Base-by-base conservation (phyloP, 768 basidiomycete genomes). In the Boletus rubescentipes region DNA sequence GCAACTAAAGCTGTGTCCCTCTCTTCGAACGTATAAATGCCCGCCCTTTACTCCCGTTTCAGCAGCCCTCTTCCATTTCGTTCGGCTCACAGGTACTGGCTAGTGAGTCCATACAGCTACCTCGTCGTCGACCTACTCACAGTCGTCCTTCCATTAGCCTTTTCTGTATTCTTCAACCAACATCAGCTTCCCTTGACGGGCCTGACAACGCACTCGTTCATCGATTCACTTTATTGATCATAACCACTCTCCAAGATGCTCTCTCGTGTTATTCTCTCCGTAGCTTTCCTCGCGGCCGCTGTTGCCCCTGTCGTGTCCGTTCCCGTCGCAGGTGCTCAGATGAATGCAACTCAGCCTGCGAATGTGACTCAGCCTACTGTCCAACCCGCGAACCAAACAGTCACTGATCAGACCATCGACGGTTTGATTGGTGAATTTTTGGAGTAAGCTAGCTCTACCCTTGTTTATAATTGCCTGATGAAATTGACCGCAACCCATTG, bases 81-180 rank as follows among this genome's bases (percentile, higher is more conserved):
- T 62, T 61, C 14, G 55, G 55, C 50, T 53, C 55, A 51, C 45
- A 57, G 59, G 56, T 54, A 61, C 59, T 58, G 62, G 59, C 59
- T 63, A 52, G 56, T 64, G 53, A 63, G 59, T 61, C 11, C 23
- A 49, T 18, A 18, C 9, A 12, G 3, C 15, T 21, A 12, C 34
- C 41, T 41, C 16, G 2, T 41, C n/a, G 14, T 35, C 32, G 14
- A 34, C 15, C 12, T 41, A 16, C 45, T 62, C 41, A 61, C 37
- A 5, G 14, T 26, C n/a, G 46, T 14, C 18, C 37, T 18, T 51
- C 35, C 12, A n/a, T 21, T 18, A 57, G 57, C 60, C 60, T 55
- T 47, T 55, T 61, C 42, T 36, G 36, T 55, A 39, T 64, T 52
- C 46, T 48, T 37, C 57, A 51, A 47, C 31, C 30, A 37, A 48